Percentiles rank a stretch among this genome's conserved stretches.
Evolutionary conservation across 495 filamentous ascomycete species (phyloP).

Genomic region (Aspergillus sclerotioniger): DNA sequence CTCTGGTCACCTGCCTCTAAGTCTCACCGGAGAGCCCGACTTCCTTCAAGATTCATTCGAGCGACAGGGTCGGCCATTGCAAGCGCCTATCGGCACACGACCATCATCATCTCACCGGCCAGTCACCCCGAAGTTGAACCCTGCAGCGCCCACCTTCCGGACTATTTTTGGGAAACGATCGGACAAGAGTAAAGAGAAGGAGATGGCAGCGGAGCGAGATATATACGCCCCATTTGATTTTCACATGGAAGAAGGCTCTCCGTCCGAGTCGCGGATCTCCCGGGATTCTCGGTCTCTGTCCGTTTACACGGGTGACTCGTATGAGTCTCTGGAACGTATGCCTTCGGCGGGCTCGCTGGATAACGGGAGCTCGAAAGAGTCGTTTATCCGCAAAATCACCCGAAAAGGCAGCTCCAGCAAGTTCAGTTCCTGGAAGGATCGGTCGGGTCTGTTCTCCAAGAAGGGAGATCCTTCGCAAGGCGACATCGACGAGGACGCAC

Average conservation of each 20-base stretch:
- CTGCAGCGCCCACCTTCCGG: slow-evolving; percentile 59
- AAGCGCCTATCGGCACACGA: slow-evolving; percentile 55
- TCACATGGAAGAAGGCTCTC: slow-evolving; percentile 52
- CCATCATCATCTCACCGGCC: slow-evolving; percentile 54
- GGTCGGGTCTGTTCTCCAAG: slow-evolving; percentile 61
- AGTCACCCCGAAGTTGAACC: slow-evolving; percentile 59
- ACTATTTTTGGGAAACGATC: slow-evolving; percentile 48
- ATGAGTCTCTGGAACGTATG: slow-evolving; percentile 70
- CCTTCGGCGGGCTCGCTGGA: slow-evolving; percentile 67
- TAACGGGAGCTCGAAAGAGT: slow-evolving; percentile 54
- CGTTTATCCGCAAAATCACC: slow-evolving; percentile 69
- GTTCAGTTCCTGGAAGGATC: slow-evolving; percentile 71
- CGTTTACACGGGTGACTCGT: slow-evolving; percentile 68
- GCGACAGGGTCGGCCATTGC: slow-evolving; percentile 45
- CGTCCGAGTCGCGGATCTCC: slow-evolving; percentile 62
- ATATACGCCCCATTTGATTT: slow-evolving; percentile 38
- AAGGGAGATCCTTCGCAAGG: slow-evolving; percentile 54
- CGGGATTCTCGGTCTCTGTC: slow-evolving; percentile 57
- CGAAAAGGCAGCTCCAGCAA: slow-evolving; percentile 79
- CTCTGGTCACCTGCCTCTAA: slow-evolving; percentile 51
- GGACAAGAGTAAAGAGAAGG: slow-evolving; percentile 38
- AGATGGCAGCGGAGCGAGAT: slow-evolving; percentile 32
- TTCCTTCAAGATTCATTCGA: slow-evolving; percentile 42
- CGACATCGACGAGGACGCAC: slow-evolving; percentile 49
- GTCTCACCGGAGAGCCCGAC: slow-evolving; percentile 48